Evolutionary conservation across 306 rosid genomes (phyloP), one percentile per base, ranked within the genome.

Genomic region (Cercis canadensis): DNA sequence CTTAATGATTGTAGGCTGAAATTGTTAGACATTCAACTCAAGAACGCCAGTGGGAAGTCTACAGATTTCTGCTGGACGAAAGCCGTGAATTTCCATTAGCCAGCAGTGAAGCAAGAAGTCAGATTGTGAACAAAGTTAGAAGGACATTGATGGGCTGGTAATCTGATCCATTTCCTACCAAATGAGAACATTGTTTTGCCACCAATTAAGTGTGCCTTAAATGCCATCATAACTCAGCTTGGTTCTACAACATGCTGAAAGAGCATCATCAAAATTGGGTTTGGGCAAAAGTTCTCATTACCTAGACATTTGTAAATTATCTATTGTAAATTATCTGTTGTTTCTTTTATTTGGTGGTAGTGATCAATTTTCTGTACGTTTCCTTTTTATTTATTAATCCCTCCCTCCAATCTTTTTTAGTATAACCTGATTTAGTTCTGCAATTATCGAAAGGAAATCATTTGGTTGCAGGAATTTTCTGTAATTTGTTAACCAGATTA

Each of bases 71-170:
- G 75, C 68, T 92, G 86, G 88, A 89, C 7, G 97, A 92, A 63
- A 81, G 78, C 57, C 46, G 75, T 2, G 96, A 84, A 53, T 82
- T 92, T 75, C 91, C 86, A 0, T 72, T 89, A 76, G 84, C 62
- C 24, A 80, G 86, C 81, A 70, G 72, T 55, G 69, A 71, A 84
- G 82, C 93, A 33, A 89, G 93, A 75, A 77, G 81, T 76, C 82
- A 82, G 83, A 84, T 92, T 75, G 93, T 85, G 50, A 87, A 89
- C 73, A 78, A 85, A 82, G 96, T 92, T 67, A 80, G 90, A 79
- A 82, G 86, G 87, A 85, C 84, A 8, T 75, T 92, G 81, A 87
- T 92, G 96, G 96, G 97, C 8, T 87, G 96, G 97, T 89, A 78
- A 87, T 59, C 52, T 70, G 72, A 57, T 53, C 33, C 68, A 45